Evolutionary conservation across 345 rosid species (phyloP).

Genomic region (Clausena lansium): DNA sequence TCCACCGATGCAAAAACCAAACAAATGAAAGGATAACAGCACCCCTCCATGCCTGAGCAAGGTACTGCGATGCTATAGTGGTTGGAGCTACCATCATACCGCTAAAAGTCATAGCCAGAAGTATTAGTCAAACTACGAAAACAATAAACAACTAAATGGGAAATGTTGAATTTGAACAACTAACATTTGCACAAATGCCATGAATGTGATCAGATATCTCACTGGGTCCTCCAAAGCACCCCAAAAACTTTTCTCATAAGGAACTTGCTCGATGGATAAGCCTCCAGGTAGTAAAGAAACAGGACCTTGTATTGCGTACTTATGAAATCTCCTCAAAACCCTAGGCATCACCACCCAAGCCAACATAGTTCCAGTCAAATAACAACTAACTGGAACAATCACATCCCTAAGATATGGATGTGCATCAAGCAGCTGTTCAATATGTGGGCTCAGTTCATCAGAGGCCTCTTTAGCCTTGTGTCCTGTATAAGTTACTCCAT

Average conservation of each 20-base stretch:
- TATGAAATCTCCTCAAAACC: constrained; percentile 70
- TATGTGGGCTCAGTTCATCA: constrained; percentile 54
- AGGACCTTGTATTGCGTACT: constrained; percentile 50
- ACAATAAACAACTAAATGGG: background rate
- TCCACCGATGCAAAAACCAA: constrained; percentile 92
- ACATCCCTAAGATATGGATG: constrained; percentile 65
- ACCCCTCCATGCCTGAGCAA: constrained; percentile 68
- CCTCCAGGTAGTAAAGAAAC: constrained; percentile 48
- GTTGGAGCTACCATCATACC: constrained; percentile 86
- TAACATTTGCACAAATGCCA: constrained; percentile 82
- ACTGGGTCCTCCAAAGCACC: constrained; percentile 91
- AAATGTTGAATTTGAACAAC: constrained; percentile 19
- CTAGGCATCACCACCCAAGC: constrained; percentile 92
- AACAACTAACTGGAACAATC: constrained; percentile 55
- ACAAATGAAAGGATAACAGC: constrained; percentile 72
- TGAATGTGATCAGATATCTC: constrained; percentile 71
- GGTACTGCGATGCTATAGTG: constrained; percentile 66
- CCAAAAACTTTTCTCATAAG: constrained; percentile 84
- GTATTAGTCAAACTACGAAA: background rate
- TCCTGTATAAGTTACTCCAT: constrained; percentile 46
- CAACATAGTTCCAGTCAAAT: constrained; percentile 56
- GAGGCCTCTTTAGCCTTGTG: constrained; percentile 61
- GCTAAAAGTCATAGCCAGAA: constrained; percentile 41
- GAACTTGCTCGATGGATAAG: constrained; percentile 38
- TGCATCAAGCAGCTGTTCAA: constrained; percentile 55